A percentile compares a stretch with the other conserved stretches of the same genome.
Conservation (phyloP, 2,329 filamentous ascomycete species). For the Venturia asperata region DNA sequence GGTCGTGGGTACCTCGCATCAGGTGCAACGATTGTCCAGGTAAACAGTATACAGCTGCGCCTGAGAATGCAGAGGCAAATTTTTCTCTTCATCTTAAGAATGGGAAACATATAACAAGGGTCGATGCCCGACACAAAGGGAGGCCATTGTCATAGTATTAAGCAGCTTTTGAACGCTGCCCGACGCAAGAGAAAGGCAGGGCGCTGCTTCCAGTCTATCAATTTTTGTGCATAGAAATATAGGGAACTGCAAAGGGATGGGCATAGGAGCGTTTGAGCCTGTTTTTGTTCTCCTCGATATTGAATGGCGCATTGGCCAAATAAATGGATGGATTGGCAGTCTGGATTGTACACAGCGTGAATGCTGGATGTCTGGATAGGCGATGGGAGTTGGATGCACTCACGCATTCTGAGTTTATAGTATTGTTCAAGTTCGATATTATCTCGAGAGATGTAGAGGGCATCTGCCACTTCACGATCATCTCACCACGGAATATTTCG, state of each 20-base stretch:
- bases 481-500: not conserved
- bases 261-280: constrained; percentile 10
- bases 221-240: not conserved
- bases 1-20: constrained; percentile 81
- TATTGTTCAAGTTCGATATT: not conserved
- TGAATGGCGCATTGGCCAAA: constrained; percentile 6
- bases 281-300: not conserved
- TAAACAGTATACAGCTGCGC: constrained; percentile 87
- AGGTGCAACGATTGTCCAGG: constrained; percentile 87
- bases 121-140: constrained; percentile 18
- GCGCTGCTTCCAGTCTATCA: not conserved
- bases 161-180: not conserved
- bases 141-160: not conserved
- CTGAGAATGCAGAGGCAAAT: constrained; percentile 75
- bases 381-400: not conserved
- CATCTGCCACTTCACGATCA: not conserved
- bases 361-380: not conserved
- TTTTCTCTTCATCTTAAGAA: constrained; percentile 93
- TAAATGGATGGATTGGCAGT: constrained; percentile 4
- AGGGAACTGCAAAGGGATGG: not conserved
- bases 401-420: constrained; percentile 4
- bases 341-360: not conserved
- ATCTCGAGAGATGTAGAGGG: not conserved
- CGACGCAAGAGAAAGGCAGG: not conserved
- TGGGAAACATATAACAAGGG: constrained; percentile 50